phyloP scores from a whole-genome alignment of 768 basidiomycete species.

The Kwoniella bestiolae region DNA sequence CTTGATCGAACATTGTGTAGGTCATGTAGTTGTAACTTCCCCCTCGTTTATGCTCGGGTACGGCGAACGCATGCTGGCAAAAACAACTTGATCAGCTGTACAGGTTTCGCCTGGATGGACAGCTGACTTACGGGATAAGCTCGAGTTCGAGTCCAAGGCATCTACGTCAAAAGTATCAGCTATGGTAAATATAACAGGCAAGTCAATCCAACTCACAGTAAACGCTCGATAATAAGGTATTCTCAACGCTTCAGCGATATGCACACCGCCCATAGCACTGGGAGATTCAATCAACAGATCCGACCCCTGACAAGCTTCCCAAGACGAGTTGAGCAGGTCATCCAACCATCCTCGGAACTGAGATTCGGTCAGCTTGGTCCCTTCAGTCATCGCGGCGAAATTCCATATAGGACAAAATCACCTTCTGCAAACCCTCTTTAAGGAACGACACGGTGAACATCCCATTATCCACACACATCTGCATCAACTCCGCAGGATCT shows the following conservation, averaged over 20 bases:
- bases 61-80: conserved; percentile 89
- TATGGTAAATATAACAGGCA: neutral
- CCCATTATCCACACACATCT: conserved; percentile 97
- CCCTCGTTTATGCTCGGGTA: conserved; percentile 97
- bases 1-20: conserved; percentile 83
- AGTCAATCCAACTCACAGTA: conserved; percentile 59
- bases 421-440: conserved; percentile 86
- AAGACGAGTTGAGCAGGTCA: conserved; percentile 89
- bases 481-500: conserved; percentile 96
- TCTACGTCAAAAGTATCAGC: conserved; percentile 54
- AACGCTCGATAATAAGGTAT: conserved; percentile 96
- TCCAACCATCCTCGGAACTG: conserved; percentile 98
- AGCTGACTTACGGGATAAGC: conserved; percentile 70
- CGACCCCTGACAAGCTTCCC: conserved; percentile 93
- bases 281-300: conserved; percentile 94
- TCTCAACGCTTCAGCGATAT: conserved; percentile 90
- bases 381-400: too few species aligned
- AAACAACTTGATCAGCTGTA: neutral
- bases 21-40: conserved; percentile 99
- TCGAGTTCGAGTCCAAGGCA: conserved; percentile 96
- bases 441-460: conserved; percentile 95
- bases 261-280: conserved; percentile 94
- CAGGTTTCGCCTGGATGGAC: neutral
- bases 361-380: neutral
- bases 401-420: too few species aligned